Evolutionary conservation across 768 basidiomycete species (phyloP).

Genomic region (Serendipita indica): DNA sequence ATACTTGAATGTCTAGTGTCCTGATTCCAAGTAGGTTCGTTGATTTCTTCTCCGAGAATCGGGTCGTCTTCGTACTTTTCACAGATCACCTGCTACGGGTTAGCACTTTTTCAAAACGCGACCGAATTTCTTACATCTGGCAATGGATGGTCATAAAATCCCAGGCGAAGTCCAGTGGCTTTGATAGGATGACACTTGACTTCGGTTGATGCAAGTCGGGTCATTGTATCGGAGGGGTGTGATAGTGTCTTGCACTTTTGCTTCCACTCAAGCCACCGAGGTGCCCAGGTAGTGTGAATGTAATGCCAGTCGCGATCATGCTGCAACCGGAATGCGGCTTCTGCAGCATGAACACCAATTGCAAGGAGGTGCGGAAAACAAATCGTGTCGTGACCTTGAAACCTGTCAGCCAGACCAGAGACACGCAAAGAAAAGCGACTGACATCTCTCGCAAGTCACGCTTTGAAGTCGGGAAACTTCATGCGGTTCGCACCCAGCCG

Average conservation of each 20-base stretch:
- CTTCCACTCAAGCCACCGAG: background rate
- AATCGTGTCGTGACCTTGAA: background rate
- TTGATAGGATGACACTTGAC: background rate
- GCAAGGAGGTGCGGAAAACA: constrained; percentile 1
- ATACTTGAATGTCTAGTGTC: background rate
- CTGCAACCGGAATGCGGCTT: background rate
- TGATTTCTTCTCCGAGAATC: background rate
- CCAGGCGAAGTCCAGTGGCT: background rate
- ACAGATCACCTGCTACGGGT: background rate
- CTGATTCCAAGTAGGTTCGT: background rate
- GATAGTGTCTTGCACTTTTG: background rate
- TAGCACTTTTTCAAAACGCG: background rate
- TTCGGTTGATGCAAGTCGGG: background rate
- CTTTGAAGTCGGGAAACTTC: background rate
- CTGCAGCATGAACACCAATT: background rate
- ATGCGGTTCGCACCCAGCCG: background rate
- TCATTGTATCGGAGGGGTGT: background rate
- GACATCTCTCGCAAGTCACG: background rate
- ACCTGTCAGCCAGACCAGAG: background rate
- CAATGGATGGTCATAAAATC: background rate
- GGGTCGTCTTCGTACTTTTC: constrained; percentile 1
- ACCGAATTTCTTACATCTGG: background rate
- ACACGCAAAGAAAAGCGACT: background rate
- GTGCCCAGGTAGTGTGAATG: background rate
- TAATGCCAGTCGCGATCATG: constrained; percentile 2